Percentiles rank a stretch among this genome's conserved stretches.
Conservation (phyloP, 2,329 filamentous ascomycete genomes). For the Ophiocordyceps australis region DNA sequence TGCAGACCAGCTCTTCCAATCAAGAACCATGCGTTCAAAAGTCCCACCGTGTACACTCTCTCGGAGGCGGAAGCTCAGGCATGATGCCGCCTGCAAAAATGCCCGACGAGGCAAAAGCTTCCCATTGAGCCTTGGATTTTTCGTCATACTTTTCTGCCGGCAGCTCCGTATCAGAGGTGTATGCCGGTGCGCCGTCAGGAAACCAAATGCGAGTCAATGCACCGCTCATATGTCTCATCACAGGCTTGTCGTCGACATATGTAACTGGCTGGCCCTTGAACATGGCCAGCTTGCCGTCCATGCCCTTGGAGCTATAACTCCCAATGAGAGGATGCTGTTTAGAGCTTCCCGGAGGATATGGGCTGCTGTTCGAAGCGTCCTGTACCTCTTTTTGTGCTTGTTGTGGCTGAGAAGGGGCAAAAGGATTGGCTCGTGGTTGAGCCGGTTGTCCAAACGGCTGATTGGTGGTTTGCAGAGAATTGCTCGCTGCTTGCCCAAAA, state of each 20-base stretch:
- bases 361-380: too few relatives aligned
- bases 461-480: constrained; percentile 1
- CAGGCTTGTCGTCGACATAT: constrained; percentile 34
- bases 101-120: constrained; percentile 44
- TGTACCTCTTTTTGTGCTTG: too few relatives aligned
- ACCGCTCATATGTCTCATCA: constrained; percentile 30
- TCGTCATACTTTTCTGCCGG: constrained; percentile 37
- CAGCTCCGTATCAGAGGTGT: constrained; percentile 45
- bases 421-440: constrained; percentile 7
- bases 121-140: constrained; percentile 43
- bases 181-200: constrained; percentile 47
- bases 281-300: constrained; percentile 25
- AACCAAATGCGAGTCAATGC: constrained; percentile 53
- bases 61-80: constrained; percentile 60
- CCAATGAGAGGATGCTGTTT: constrained; percentile 24
- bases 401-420: constrained; percentile 5
- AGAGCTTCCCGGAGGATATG: constrained; percentile 24
- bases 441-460: constrained; percentile 9
- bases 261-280: constrained; percentile 48
- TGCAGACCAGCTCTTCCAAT: too few relatives aligned
- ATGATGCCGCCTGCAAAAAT: constrained; percentile 53
- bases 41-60: constrained; percentile 59
- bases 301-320: constrained; percentile 22
- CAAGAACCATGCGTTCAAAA: too few relatives aligned
- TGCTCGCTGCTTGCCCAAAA: too few relatives aligned